Evolutionary conservation across 108 stramenopile genomes (phyloP), one percentile per base, ranked within the genome.

Genomic region (Stephanodiscus minutulus): DNA sequence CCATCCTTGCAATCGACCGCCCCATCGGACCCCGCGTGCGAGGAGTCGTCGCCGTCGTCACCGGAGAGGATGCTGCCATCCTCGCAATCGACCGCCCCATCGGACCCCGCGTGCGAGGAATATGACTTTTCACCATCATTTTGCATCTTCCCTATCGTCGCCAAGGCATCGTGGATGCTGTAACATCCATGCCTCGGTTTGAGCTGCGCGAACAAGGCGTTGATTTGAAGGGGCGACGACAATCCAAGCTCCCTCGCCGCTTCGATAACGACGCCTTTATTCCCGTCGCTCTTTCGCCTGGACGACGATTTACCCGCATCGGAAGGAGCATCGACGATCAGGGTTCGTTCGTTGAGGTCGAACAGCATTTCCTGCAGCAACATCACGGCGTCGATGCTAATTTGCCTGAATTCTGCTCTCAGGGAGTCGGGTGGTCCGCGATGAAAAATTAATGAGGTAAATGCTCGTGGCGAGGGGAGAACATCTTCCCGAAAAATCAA

Each of bases 121-220:
- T 21, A n/a, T n/a, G n/a, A n/a, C 0, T 6, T 24, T 13, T 67
- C 9, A 7, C 41, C 44, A 6, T 39, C 39, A 36, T 21, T 20
- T 37, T 35, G 17, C 24, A 61, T 37, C 20, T 53, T 0, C 7
- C 24, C 22, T 24, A 67, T 67, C 18, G 31, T 61, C 29, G 25
- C 46, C 8, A 76, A 37, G 18, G 75, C 75, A 37, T 68, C 67
- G 56, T 76, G 37, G 15, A 76, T 68, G 44, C 75, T 76, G 48
- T 58, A 76, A 44, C 20, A 63, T 35, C 67, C 75, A 59, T 65
- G 18, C 22, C 59, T 24, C 24, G 54, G 61, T 37, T 17, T 10
- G 3, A 41, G 27, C 41, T 43, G 35, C 11, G 62, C 22, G 27
- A 68, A 68, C n/a, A 76, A 27, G 11, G 55, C 60, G 24, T 54